Percentiles rank a stretch among this genome's conserved stretches.
These are phyloP conservation scores for Pseudogymnoascus sp. DNA, from an alignment of 2,329 filamentous ascomycete species.

Conservation along the genomic window DNA sequence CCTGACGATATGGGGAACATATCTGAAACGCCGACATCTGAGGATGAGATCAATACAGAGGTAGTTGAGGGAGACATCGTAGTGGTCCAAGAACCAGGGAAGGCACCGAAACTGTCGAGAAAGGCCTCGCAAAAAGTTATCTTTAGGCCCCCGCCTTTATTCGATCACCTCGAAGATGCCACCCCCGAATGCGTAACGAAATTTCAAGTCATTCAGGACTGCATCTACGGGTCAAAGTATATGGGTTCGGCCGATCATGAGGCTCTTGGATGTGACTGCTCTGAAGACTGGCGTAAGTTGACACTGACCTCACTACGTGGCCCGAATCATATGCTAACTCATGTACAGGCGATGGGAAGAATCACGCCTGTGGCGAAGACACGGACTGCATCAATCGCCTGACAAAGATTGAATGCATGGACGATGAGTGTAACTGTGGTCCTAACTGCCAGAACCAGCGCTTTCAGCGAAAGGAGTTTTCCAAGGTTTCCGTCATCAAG, in stretches of 20 bases:
- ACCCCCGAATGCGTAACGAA: slow-evolving; percentile 65
- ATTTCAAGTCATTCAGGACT: slow-evolving; percentile 76
- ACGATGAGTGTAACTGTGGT: slow-evolving; percentile 78
- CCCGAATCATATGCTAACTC: slow-evolving; percentile 27
- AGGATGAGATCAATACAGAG: slow-evolving; percentile 38
- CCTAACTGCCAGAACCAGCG: slow-evolving; percentile 85
- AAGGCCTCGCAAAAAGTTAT: slow-evolving; percentile 63
- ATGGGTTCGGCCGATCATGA: slow-evolving; percentile 88
- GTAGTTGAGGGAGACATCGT: slow-evolving; percentile 51
- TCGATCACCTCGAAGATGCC: slow-evolving; percentile 65
- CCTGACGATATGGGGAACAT: slow-evolving; percentile 20
- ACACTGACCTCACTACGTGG: slow-evolving; percentile 1
- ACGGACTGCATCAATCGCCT: slow-evolving; percentile 98
- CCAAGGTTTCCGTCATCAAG: slow-evolving; percentile 87
- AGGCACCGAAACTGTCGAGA: slow-evolving; percentile 63
- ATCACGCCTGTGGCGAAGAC: slow-evolving; percentile 87
- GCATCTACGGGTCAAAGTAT: slow-evolving; percentile 83
- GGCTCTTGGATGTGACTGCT: slow-evolving; percentile 87
- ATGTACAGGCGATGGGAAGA: slow-evolving; percentile 48
- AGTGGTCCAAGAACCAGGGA: slow-evolving; percentile 53
- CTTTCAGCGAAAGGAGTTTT: slow-evolving; percentile 84
- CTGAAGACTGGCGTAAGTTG: slow-evolving; percentile 85
- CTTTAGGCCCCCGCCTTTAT: slow-evolving; percentile 56
- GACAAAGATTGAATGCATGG: slow-evolving; percentile 92
- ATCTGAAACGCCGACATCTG: slow-evolving; percentile 27